Evolutionary conservation across 2,329 filamentous ascomycete species (phyloP).

Genomic region (Atkinsonella hypoxylon): DNA sequence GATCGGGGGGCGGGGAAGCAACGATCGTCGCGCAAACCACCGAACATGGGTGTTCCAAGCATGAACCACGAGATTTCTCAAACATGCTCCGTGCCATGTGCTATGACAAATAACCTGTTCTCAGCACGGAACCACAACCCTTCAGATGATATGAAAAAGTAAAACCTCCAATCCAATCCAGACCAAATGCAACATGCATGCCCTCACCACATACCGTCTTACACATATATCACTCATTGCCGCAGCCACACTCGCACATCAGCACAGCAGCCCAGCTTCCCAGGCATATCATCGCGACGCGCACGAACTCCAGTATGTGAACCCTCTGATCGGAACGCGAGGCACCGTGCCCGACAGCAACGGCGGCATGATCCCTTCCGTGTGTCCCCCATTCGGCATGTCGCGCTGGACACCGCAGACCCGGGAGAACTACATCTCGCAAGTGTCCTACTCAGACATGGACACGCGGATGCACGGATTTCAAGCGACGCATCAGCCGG

Average conservation of each 20-base stretch:
- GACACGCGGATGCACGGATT: constrained; percentile 34
- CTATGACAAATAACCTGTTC: too few species aligned
- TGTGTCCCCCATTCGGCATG: constrained; percentile 33
- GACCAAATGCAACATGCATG: too few species aligned
- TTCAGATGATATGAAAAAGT: too few species aligned
- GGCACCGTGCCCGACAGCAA: constrained; percentile 20
- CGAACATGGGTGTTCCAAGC: too few species aligned
- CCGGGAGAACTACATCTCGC: constrained; percentile 35
- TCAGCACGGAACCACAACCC: too few species aligned
- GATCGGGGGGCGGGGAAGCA: too few species aligned
- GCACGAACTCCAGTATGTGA: constrained; percentile 21
- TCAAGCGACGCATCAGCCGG: constrained; percentile 37
- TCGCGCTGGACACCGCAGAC: constrained; percentile 39
- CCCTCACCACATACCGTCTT: not conserved
- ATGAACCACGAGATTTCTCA: too few species aligned
- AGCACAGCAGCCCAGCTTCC: not conserved
- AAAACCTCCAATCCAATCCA: too few species aligned
- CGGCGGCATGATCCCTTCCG: constrained; percentile 25
- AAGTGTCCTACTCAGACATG: constrained; percentile 32
- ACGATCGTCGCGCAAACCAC: too few species aligned
- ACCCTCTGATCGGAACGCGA: constrained; percentile 22
- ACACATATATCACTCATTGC: not conserved
- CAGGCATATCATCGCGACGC: constrained; percentile 16
- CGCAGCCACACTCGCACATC: not conserved
- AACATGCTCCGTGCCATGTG: too few species aligned